Percentiles rank a stretch among this genome's conserved stretches.
Conservation (phyloP, 2,329 filamentous ascomycete genomes). For the Albifimbria verrucaria region DNA sequence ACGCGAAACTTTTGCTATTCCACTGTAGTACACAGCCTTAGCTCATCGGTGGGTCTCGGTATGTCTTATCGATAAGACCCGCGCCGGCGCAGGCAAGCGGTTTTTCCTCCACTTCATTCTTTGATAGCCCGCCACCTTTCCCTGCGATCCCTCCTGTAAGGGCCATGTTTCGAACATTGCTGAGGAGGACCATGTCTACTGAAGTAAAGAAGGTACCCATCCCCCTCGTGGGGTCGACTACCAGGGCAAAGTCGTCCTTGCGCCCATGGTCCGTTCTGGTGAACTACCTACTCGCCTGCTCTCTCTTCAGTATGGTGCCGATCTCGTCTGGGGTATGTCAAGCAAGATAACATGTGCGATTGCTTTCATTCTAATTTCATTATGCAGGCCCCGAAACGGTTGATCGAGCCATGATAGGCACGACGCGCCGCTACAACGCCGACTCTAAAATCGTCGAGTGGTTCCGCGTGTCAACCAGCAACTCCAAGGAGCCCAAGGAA, state of each 20-base stretch:
- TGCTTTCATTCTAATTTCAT: constrained; percentile 3
- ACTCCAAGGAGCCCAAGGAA: constrained; percentile 55
- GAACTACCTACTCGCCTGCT: constrained; percentile 87
- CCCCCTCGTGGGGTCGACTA: constrained; percentile 89
- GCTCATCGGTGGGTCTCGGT: not conserved
- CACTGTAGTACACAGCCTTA: not conserved
- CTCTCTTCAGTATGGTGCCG: constrained; percentile 90
- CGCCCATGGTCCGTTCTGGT: constrained; percentile 97
- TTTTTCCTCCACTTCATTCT: not conserved
- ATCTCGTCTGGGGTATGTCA: constrained; percentile 84
- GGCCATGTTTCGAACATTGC: constrained; percentile 26
- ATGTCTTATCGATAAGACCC: constrained; percentile 7
- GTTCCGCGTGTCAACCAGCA: constrained; percentile 70
- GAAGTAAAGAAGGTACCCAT: constrained; percentile 71
- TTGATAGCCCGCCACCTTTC: not conserved
- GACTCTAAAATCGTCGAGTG: constrained; percentile 81
- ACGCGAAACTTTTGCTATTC: not conserved
- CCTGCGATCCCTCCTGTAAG: not conserved
- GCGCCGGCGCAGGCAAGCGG: not conserved
- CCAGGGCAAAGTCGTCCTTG: constrained; percentile 87
- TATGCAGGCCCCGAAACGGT: constrained; percentile 81
- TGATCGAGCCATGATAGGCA: constrained; percentile 87
- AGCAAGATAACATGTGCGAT: not conserved
- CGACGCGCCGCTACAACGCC: constrained; percentile 72
- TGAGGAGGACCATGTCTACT: constrained; percentile 56